These are phyloP conservation scores for Xylaria intraflava DNA, from an alignment of 495 filamentous ascomycete genomes.

Conservation along the genomic window DNA sequence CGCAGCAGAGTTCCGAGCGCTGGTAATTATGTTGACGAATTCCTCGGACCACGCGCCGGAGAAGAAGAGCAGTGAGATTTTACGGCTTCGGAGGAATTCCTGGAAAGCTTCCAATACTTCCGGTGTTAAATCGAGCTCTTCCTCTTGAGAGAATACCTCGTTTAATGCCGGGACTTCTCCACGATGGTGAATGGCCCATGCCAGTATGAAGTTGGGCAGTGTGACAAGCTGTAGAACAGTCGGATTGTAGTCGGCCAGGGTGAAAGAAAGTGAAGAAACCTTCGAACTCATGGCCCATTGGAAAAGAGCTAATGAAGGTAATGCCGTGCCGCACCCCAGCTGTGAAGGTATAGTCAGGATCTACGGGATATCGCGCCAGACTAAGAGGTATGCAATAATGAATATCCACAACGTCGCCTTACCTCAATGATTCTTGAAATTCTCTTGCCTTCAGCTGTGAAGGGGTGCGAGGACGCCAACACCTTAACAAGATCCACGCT, in stretches of 20 bases:
- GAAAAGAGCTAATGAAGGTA: conserved; percentile 75
- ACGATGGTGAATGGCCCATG: conserved; percentile 56
- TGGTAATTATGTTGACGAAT: conserved; percentile 54
- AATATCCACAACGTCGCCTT: conserved; percentile 19
- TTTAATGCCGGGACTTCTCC: conserved; percentile 23
- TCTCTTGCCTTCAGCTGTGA: conserved; percentile 41
- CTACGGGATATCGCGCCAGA: conserved; percentile 15
- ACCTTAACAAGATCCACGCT: conserved; percentile 77
- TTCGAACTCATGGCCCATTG: conserved; percentile 51
- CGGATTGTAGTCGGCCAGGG: conserved; percentile 84
- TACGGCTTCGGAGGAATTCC: conserved; percentile 44
- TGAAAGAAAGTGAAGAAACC: conserved; percentile 49
- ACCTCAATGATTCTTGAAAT: conserved; percentile 66
- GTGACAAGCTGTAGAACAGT: conserved; percentile 81
- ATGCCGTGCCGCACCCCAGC: conserved; percentile 86
- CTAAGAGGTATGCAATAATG: conserved; percentile 1
- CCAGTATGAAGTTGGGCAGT: conserved; percentile 78
- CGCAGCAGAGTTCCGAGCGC: conserved; percentile 10
- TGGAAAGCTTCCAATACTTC: conserved; percentile 57
- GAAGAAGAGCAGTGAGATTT: conserved; percentile 63
- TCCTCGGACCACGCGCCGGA: conserved; percentile 76
- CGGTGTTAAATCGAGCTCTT: conserved; percentile 67
- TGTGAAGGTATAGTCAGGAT: conserved; percentile 33
- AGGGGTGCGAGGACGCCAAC: conserved; percentile 47
- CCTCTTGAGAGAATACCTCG: conserved; percentile 44